Percentiles rank a stretch among this genome's conserved stretches.
These are phyloP conservation scores for Nelumbo lutea DNA, from an alignment of 164 flowering plant species.

Conservation along the genomic window DNA sequence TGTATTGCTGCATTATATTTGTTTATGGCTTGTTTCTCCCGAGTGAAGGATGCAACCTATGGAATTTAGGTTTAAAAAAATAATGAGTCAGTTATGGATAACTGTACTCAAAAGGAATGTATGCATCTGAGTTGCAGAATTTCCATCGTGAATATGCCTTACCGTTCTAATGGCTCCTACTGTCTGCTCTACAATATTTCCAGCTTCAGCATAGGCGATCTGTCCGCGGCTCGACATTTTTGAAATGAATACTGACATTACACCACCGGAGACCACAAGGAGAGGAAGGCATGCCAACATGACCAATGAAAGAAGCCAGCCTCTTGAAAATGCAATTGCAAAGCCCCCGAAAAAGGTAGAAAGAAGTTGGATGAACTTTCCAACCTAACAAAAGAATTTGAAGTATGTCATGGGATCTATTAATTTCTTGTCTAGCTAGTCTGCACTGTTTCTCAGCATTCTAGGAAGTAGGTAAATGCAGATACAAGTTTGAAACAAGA, in stretches of 20 bases:
- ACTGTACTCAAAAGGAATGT: neutral
- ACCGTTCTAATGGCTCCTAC: conserved; percentile 33
- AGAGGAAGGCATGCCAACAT: conserved; percentile 22
- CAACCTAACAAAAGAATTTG: conserved; percentile 13
- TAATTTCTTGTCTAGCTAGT: neutral
- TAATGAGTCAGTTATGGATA: neutral
- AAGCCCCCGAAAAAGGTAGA: conserved; percentile 22
- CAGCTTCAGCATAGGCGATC: conserved; percentile 31
- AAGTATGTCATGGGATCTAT: neutral
- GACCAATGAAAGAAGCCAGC: conserved; percentile 22
- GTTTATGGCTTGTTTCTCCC: conserved; percentile 55
- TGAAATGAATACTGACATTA: conserved; percentile 18
- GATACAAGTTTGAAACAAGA: neutral
- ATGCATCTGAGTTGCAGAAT: neutral
- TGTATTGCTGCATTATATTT: conserved; percentile 43
- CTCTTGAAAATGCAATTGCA: conserved; percentile 16
- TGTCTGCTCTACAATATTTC: conserved; percentile 31
- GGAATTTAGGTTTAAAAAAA: neutral
- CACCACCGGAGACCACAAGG: conserved; percentile 15
- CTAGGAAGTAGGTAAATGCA: neutral
- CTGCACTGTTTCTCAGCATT: neutral
- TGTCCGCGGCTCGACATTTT: conserved; percentile 30
- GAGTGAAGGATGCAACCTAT: conserved; percentile 69
- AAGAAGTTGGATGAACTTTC: conserved; percentile 21
- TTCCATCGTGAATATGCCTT: neutral